Percentiles rank a stretch among this genome's conserved stretches.
Evolutionary conservation across 371 early-diverging fungal genomes (phyloP).

Genomic region (Mortierella sp.): DNA sequence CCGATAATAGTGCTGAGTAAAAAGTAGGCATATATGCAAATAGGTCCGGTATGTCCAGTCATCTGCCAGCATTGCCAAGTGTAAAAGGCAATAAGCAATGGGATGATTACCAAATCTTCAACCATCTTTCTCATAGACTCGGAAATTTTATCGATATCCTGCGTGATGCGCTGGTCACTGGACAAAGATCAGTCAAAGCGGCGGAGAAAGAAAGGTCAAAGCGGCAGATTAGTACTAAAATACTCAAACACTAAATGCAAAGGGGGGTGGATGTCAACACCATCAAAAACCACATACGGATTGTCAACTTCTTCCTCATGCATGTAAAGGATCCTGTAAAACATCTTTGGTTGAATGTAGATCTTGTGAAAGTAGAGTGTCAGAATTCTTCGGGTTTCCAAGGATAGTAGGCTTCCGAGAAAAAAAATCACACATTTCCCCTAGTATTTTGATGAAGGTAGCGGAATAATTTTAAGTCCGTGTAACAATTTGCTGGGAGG

Average conservation of each 20-base stretch:
- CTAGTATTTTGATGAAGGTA: conserved; percentile 49
- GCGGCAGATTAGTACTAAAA: not conserved
- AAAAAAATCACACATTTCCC: conserved; percentile 70
- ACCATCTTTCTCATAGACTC: conserved; percentile 70
- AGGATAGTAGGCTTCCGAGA: conserved; percentile 68
- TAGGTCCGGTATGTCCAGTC: conserved; percentile 78
- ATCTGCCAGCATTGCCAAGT: conserved; percentile 79
- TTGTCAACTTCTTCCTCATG: conserved; percentile 72
- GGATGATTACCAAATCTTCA: conserved; percentile 80
- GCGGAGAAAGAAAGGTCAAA: not conserved
- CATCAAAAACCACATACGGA: conserved; percentile 63
- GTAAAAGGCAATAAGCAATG: conserved; percentile 82
- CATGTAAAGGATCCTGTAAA: conserved; percentile 71
- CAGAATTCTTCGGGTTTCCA: conserved; percentile 68
- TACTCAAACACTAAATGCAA: too few relatives aligned
- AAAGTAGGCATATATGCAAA: conserved; percentile 81
- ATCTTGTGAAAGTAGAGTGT: conserved; percentile 71
- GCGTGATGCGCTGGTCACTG: conserved; percentile 91
- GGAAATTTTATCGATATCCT: conserved; percentile 88
- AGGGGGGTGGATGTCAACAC: not conserved
- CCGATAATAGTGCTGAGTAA: conserved; percentile 71
- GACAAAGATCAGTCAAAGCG: not conserved
- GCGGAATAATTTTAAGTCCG: not conserved
- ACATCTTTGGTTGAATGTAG: conserved; percentile 70
- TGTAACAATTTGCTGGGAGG: not conserved